phyloP scores from a whole-genome alignment of 805 yeast species.

The Candida ortonii region DNA sequence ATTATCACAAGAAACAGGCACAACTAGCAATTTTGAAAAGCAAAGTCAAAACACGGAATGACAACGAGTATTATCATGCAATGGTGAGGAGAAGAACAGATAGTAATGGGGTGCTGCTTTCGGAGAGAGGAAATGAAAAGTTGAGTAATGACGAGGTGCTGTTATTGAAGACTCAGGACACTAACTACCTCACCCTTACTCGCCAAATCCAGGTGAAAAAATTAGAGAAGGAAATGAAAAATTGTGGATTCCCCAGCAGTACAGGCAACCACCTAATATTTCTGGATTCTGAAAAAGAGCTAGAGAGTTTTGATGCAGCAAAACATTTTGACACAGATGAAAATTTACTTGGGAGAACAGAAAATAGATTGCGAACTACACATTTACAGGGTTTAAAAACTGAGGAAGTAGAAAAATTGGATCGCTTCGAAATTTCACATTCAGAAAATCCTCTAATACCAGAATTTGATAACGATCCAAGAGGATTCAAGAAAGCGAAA shows the following conservation, averaged over 20 bases:
- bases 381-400: constrained; percentile 54
- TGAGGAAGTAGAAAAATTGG: constrained; percentile 32
- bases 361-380: constrained; percentile 63
- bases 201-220: constrained; percentile 65
- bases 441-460: constrained; percentile 19
- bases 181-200: constrained; percentile 77
- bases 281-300: constrained; percentile 61
- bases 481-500: constrained; percentile 23
- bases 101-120: constrained; percentile 59
- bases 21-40: constrained; percentile 67
- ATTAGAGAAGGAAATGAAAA: constrained; percentile 54
- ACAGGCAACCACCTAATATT: constrained; percentile 80
- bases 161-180: constrained; percentile 86
- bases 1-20: constrained; percentile 57
- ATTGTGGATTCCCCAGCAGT: constrained; percentile 47
- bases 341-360: constrained; percentile 57
- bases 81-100: constrained; percentile 76
- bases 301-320: constrained; percentile 60
- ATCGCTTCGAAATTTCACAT: constrained; percentile 13
- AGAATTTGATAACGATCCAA: constrained; percentile 26
- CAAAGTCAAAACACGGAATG: constrained; percentile 74
- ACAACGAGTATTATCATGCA: constrained; percentile 95
- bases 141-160: constrained; percentile 73
- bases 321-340: constrained; percentile 69
- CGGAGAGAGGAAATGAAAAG: constrained; percentile 62